Evolutionary conservation across 1,139 yeast genomes (phyloP), one percentile per base, ranked within the genome.

Genomic region (Blastobotrys ciferrii): DNA sequence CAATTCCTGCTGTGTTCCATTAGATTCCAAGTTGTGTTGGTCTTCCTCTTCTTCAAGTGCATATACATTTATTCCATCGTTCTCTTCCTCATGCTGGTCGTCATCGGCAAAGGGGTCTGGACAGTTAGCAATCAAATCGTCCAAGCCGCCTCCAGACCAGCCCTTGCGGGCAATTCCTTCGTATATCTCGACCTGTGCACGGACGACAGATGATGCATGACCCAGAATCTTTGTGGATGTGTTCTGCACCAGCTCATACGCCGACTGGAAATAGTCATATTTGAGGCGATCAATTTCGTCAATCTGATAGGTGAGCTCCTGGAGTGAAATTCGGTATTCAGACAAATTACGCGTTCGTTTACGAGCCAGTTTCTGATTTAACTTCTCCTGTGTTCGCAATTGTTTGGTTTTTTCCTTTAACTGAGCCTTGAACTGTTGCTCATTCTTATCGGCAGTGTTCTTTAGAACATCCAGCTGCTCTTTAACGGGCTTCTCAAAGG

Each of bases 101-200:
- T 53, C 61, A 15, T 58, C 58, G 18, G 63, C 68, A 53, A 73
- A 72, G 28, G 76, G 76, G 49, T 71, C 75, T 1, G 68, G 67
- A 68, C 79, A 67, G 17, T 63, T 59, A 3, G 66, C 60, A 23
- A 80, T 68, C 46, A 87, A 68, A 25, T 78, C 82, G 61, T 87
- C 95, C 36, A 87, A 67, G 0, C 95, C 95, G 17, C 92, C 92
- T 7, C 95, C 95, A 9, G 85, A 76, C 88, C 91, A 84, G 6
- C 95, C 94, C 63, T 87, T 87, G 50, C 82, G 75, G 0, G 95
- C 95, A 32, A 88, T 80, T 17, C 86, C 84, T 60, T 86, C 95
- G 58, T 80, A 82, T 4, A 87, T 80, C 59, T 87, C 94, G 31
- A 88, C 79, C 60, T 87, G 92, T 1, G 94, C 92, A 46, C 88